Conservation (phyloP, 345 rosid species). For the Populus ilicifolia region DNA sequence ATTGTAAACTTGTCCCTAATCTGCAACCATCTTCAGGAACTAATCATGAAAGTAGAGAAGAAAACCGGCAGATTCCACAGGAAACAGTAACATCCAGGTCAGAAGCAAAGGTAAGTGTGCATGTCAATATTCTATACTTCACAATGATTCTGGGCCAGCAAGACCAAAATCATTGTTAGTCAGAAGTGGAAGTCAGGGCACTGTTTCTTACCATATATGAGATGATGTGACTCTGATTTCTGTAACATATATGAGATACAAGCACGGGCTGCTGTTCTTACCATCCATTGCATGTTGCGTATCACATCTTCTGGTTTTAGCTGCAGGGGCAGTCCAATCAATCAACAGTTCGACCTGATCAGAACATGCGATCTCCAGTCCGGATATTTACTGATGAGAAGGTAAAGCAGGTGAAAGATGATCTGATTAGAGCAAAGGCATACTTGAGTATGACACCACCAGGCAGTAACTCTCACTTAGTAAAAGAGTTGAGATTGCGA, state of each 20-base stretch:
- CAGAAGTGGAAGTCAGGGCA: background rate
- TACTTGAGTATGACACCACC: slow-evolving; percentile 61
- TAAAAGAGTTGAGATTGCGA: slow-evolving; percentile 65
- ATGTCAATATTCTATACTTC: background rate
- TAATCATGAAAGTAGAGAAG: slow-evolving; percentile 27
- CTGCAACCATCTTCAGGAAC: slow-evolving; percentile 41
- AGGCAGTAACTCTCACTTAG: slow-evolving; percentile 65
- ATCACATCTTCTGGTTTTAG: slow-evolving; percentile 1
- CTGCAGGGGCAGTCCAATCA: slow-evolving; percentile 39
- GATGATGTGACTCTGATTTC: background rate
- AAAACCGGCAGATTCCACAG: slow-evolving; percentile 29
- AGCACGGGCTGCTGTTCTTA: background rate
- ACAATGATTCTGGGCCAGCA: background rate
- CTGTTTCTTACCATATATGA: background rate
- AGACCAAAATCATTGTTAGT: background rate
- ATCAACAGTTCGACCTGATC: slow-evolving; percentile 27
- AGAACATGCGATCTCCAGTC: slow-evolving; percentile 17
- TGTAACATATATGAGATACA: background rate
- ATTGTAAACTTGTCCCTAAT: background rate
- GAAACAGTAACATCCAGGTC: slow-evolving; percentile 23
- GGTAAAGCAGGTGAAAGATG: slow-evolving; percentile 73
- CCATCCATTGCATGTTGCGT: background rate
- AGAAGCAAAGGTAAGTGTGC: slow-evolving; percentile 40
- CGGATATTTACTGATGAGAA: slow-evolving; percentile 44
- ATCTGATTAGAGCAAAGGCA: slow-evolving; percentile 68